These are phyloP conservation scores for Niebla homalea DNA, from an alignment of 495 filamentous ascomycete species.

Conservation along the genomic window DNA sequence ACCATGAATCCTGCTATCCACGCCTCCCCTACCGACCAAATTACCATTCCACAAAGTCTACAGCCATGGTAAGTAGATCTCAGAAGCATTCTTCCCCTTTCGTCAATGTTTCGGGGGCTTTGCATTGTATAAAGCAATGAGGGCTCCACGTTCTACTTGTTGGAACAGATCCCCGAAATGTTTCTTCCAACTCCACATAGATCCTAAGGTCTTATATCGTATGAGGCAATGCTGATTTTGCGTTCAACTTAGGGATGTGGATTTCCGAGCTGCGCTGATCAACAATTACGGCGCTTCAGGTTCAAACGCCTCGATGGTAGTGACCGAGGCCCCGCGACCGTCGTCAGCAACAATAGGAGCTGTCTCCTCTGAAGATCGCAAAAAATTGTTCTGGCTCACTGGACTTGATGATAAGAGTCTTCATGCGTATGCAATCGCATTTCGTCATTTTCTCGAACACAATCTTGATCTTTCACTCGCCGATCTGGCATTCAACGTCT, in stretches of 20 bases:
- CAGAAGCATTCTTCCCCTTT: no score
- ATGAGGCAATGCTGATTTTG: no score
- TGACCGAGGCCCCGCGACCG: neutral
- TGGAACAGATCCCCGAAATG: no score
- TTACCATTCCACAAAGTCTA: neutral
- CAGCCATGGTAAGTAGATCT: neutral
- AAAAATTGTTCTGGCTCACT: conserved; percentile 23
- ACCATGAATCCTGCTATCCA: conserved; percentile 23
- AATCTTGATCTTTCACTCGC: neutral
- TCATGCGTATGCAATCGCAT: conserved; percentile 10
- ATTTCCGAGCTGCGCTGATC: conserved; percentile 18
- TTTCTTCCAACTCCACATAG: no score
- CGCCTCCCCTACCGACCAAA: neutral
- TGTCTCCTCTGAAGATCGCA: neutral
- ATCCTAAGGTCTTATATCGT: no score
- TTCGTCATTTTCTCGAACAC: neutral
- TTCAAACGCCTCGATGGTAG: conserved; percentile 24
- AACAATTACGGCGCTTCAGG: conserved; percentile 30
- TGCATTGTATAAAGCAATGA: no score
- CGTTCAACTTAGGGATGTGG: conserved; percentile 12
- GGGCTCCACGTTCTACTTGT: no score
- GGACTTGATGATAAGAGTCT: conserved; percentile 21
- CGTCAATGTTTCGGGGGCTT: no score
- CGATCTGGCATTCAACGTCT: conserved; percentile 14
- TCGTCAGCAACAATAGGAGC: neutral